These are phyloP conservation scores for Royoungia palumana DNA, from an alignment of 768 basidiomycete species.

Conservation along the genomic window DNA sequence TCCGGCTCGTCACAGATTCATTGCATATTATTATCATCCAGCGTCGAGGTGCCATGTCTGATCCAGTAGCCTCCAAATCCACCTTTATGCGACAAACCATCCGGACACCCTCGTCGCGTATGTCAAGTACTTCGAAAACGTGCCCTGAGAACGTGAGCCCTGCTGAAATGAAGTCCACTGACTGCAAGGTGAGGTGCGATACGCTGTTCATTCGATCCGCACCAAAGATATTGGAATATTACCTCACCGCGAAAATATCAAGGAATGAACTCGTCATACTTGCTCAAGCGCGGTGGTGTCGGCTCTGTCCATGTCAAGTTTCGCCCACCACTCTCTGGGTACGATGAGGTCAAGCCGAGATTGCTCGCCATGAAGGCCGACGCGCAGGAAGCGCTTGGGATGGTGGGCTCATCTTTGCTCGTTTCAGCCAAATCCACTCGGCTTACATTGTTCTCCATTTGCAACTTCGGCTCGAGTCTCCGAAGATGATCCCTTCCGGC, in stretches of 20 bases:
- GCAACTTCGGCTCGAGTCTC: constrained; percentile 52
- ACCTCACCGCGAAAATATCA: too few species aligned
- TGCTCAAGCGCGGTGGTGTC: too few species aligned
- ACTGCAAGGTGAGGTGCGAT: constrained; percentile 58
- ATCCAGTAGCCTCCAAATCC: constrained; percentile 74
- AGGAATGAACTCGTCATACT: too few species aligned
- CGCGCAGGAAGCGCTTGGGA: constrained; percentile 76
- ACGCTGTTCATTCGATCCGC: too few species aligned
- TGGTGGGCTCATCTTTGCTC: constrained; percentile 45
- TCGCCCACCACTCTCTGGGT: constrained; percentile 68
- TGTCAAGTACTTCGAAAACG: constrained; percentile 71
- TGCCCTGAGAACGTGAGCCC: constrained; percentile 49
- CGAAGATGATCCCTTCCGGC: constrained; percentile 55
- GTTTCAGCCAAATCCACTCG: not conserved
- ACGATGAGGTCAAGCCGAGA: constrained; percentile 81
- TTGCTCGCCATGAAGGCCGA: constrained; percentile 76
- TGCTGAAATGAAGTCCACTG: constrained; percentile 71
- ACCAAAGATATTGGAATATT: too few species aligned
- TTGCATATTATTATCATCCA: too few species aligned
- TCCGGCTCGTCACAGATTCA: too few species aligned
- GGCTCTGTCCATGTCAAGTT: too few species aligned
- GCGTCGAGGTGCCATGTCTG: constrained; percentile 42
- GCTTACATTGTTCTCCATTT: not conserved
- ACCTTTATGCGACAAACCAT: constrained; percentile 83
- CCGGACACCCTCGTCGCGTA: constrained; percentile 84